Evolutionary conservation across 768 basidiomycete genomes (phyloP), one percentile per base, ranked within the genome.

Genomic region (Podaxis sp.): DNA sequence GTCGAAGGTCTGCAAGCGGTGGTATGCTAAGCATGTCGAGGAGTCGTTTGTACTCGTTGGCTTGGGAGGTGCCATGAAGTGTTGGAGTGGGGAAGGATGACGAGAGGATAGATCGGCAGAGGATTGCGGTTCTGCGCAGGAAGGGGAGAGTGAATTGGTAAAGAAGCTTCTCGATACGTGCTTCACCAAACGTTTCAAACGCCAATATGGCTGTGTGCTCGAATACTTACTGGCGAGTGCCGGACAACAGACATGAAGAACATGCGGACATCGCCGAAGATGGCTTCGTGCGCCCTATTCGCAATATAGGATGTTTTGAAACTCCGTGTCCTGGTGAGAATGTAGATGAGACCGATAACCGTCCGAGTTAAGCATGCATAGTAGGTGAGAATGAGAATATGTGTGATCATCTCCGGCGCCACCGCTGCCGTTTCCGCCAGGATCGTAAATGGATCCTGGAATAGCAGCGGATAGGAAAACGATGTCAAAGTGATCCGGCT

Each of bases 71-170:
- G 4, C 66, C 71, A 7, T 56, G 46, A 52, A 77, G 74, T 33
- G 78, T 65, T 3, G 84, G 83, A 0, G 82, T 84, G 0, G 83
- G 79, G 71, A 89, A 90, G 2, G 84, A 82, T 6, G 80, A 76
- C 2, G 92, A 87, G 48, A 89, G 79, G 44, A 93, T 79, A 0
- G 93, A 84, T 7, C 90, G 88, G 64, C 89, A 91, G 6, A 99
- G 81, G 53, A 98, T 91, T 11, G 93, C 87, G 0, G 90, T 91
- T 0, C 91, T 84, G 17, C 96, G 89, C 10, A 99, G 84, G 80
- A 97, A 98, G 2, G 95, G 96, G 0, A 98, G 80, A 0, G 93
- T 94, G 73, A 96, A 93, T 0, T 87, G 81, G 70, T 96, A 96
- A 37, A 98, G 76, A 50, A 96, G 75, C 73, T 90, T 93, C 69